A percentile compares a stretch with the other conserved stretches of the same genome.
Conservation (phyloP, 2,329 filamentous ascomycete species). For the Trichoderma sp. region DNA sequence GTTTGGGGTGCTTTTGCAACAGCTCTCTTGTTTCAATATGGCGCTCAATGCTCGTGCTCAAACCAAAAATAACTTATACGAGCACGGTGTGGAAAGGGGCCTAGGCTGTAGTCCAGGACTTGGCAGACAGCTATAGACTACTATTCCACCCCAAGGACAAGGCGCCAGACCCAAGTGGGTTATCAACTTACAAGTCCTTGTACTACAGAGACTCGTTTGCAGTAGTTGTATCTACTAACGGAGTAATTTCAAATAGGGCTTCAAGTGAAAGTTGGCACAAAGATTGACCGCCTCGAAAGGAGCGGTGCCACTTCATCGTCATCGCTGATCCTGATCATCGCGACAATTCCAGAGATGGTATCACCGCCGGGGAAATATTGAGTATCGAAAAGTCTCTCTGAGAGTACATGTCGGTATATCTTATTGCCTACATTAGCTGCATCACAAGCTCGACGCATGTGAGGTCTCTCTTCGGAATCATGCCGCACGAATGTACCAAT, state of each 20-base stretch:
- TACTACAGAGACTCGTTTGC: not conserved
- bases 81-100: not conserved
- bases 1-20: not conserved
- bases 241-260: not conserved
- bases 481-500: not conserved
- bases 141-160: not conserved
- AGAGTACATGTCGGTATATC: not conserved
- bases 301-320: not conserved
- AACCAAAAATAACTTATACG: not conserved
- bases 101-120: not conserved
- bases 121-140: not conserved
- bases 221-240: slow-evolving; percentile 16
- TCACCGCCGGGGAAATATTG: not conserved
- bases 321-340: slow-evolving; percentile 13
- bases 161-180: not conserved
- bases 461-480: not conserved
- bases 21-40: not conserved
- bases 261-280: not conserved
- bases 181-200: not conserved
- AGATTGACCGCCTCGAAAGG: not conserved
- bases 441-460: not conserved
- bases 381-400: not conserved
- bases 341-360: not conserved
- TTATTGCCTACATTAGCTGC: not conserved
- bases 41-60: not conserved